These are phyloP conservation scores for Amanita pallidorosea DNA, from an alignment of 768 basidiomycete genomes.

Conservation along the genomic window DNA sequence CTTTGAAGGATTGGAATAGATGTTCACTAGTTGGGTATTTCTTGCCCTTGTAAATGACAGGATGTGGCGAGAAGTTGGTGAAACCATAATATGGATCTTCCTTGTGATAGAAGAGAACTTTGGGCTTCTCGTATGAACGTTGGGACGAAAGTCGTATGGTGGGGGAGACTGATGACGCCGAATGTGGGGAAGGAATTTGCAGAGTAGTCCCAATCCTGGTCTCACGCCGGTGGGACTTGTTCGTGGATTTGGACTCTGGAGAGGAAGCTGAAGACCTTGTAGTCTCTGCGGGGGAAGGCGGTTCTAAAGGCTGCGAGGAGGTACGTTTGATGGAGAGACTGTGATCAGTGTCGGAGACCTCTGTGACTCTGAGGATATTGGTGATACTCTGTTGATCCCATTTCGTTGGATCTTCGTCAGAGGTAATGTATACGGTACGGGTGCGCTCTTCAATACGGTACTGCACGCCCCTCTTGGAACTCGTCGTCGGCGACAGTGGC, in stretches of 20 bases:
- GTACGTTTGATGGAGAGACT: conserved; percentile 20
- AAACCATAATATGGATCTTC: conserved; percentile 57
- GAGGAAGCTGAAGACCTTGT: background rate
- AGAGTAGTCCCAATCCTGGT: conserved; percentile 15
- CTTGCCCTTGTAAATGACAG: conserved; percentile 50
- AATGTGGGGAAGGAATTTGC: conserved; percentile 7
- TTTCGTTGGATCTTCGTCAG: conserved; percentile 30
- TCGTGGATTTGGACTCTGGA: background rate
- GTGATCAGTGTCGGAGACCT: conserved; percentile 18
- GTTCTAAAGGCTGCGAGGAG: conserved; percentile 14
- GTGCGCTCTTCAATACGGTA: conserved; percentile 39
- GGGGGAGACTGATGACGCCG: conserved; percentile 8
- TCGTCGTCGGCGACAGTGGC: conserved; percentile 16
- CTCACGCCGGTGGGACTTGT: background rate
- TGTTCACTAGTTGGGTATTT: conserved; percentile 70
- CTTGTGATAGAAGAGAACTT: conserved; percentile 56
- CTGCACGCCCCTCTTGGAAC: conserved; percentile 18
- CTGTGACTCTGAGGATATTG: conserved; percentile 27
- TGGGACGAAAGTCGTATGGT: conserved; percentile 9
- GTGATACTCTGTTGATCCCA: conserved; percentile 30
- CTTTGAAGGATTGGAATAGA: conserved; percentile 69
- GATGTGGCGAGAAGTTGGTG: conserved; percentile 64
- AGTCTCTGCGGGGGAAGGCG: background rate
- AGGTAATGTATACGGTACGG: conserved; percentile 34
- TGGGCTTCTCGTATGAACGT: conserved; percentile 18